These are phyloP conservation scores for Chaetomiaceae sp. DNA, from an alignment of 2,329 filamentous ascomycete genomes.

Conservation along the genomic window DNA sequence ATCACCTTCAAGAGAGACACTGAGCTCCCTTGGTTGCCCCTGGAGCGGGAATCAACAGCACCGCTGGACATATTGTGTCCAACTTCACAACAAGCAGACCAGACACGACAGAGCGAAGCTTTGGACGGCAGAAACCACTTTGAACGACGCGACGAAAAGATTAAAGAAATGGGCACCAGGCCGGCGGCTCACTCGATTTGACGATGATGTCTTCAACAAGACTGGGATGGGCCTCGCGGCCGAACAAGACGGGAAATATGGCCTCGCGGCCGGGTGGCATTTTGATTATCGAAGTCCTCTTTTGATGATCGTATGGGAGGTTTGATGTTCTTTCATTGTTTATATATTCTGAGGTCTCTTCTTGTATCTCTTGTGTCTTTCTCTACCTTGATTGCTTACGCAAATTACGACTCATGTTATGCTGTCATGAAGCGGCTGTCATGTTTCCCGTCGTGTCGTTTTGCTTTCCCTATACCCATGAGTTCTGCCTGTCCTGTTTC, in stretches of 20 bases:
- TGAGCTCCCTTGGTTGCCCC: neutral
- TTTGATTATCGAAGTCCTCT: neutral
- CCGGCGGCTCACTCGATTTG: neutral
- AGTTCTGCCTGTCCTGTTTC: neutral
- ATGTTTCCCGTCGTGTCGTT: constrained; percentile 2
- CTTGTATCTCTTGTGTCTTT: neutral
- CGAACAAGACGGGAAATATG: constrained; percentile 28
- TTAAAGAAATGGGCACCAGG: too few relatives aligned
- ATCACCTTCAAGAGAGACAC: too few relatives aligned
- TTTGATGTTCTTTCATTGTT: neutral
- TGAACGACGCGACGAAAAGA: neutral
- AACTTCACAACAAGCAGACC: neutral
- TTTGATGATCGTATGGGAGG: too few relatives aligned
- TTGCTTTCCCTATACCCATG: constrained; percentile 11
- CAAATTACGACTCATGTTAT: constrained; percentile 1
- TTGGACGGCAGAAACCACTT: too few relatives aligned
- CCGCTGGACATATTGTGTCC: neutral
- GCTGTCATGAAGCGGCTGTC: neutral
- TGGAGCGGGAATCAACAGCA: constrained; percentile 15
- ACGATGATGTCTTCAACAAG: constrained; percentile 14
- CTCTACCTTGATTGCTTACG: neutral
- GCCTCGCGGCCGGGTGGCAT: constrained; percentile 29
- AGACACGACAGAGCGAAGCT: constrained; percentile 1
- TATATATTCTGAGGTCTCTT: neutral
- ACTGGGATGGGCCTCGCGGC: constrained; percentile 30